Base-by-base conservation (phyloP, 2,329 filamentous ascomycete genomes). In the Xylogone sp. region DNA sequence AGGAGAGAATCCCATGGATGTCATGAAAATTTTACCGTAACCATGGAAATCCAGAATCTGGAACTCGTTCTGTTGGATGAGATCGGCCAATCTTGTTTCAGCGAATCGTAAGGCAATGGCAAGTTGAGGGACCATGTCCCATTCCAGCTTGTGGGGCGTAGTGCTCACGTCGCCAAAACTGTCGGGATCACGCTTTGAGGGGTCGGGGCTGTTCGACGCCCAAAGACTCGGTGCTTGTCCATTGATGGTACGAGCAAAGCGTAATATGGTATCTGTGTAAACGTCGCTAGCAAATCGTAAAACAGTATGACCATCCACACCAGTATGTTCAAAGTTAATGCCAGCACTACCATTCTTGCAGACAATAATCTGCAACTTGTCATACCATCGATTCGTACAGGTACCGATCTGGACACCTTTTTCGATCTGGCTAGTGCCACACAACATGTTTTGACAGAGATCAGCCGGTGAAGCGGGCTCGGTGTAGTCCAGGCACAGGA, bases 241-340 rank as follows among this genome's bases (percentile, higher is more conserved):
- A 63, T 97, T 97, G 76, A 99, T 97, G 1, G 90, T 93, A 51
- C 89, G 86, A 3, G 94, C 94, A 65, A 97, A 97, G 10, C 94
- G 87, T 31, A 99, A 82, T 59, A 99, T 97, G 2, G 94, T 99
- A 68, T 99, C 94, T 0, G 94, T 97, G 69, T 97, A 99, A 16
- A 99, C 77, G 62, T 99, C 94, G 56, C 91, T 96, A 16, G 94
- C 94, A 62, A 99, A 97, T 5, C 94, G 87, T 49, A 99, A 80
- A 20, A 99, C 94, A 0, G 94, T 99, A 67, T 99, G 94, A 1
- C 94, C 94, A 64, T 99, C 94, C 4, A 99, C 93, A 59, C 94
- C 94, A 0, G 94, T 99, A 65, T 99, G 94, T 69, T 99, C 94
- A 63, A 99, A 97, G 72, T 99, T 99, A 82, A 99, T 97, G 5